phyloP scores from a whole-genome alignment of 169 alveolate species.

The Cryptosporidium sp. region DNA sequence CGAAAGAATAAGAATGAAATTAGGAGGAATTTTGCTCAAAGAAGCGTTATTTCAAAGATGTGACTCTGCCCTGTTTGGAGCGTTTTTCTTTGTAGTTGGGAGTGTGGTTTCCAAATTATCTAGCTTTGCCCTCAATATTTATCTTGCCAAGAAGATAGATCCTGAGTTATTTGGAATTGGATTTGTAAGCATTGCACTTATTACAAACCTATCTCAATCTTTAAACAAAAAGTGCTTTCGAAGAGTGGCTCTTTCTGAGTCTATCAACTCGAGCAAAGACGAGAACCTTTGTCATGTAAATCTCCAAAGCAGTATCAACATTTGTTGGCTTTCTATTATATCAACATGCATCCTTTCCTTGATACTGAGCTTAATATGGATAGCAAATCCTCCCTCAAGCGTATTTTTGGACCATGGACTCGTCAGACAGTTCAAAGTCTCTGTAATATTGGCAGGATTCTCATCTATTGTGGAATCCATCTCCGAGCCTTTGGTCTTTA shows the following conservation, averaged over 20 bases:
- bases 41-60: neutral
- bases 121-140: constrained; percentile 33
- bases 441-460: constrained; percentile 38
- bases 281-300: neutral
- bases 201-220: constrained; percentile 50
- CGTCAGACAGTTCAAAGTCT: neutral
- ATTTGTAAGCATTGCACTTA: constrained; percentile 43
- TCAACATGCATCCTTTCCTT: constrained; percentile 3
- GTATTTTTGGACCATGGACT: neutral
- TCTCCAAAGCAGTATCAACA: constrained; percentile 38
- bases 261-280: neutral
- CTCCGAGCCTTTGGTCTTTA: constrained; percentile 30
- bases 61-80: constrained; percentile 44
- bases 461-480: constrained; percentile 45
- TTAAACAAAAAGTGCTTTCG: constrained; percentile 51
- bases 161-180: constrained; percentile 61
- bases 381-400: constrained; percentile 30
- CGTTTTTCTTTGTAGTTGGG: constrained; percentile 22
- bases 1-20: neutral
- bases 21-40: neutral
- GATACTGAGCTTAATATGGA: constrained; percentile 13
- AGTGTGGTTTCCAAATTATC: constrained; percentile 29
- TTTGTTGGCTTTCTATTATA: constrained; percentile 48
- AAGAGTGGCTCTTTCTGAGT: constrained; percentile 58
- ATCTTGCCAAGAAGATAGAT: constrained; percentile 44